Percentiles rank a stretch among this genome's conserved stretches.
Conservation (phyloP, 768 basidiomycete genomes). For the Psilocybe tampanensis region DNA sequence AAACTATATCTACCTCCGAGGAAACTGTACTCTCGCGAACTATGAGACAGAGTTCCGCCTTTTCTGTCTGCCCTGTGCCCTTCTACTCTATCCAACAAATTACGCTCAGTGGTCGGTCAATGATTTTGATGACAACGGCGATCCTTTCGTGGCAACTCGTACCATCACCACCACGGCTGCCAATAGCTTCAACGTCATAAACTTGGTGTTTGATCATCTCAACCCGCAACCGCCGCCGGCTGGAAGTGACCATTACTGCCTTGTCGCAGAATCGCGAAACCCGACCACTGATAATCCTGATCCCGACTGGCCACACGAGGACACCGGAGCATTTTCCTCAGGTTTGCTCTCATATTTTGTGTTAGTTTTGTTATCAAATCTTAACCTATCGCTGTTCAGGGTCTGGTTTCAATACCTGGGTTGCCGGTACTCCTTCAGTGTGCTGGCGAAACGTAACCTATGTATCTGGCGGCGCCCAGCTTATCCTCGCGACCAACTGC, state of each 20-base stretch:
- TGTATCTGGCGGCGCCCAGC: not conserved
- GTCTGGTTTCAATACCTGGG: not conserved
- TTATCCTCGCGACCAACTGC: not conserved
- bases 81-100: not conserved
- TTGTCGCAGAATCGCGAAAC: not conserved
- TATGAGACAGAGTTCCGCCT: not conserved
- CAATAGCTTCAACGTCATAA: not conserved
- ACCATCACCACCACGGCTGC: not conserved
- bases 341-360: not conserved
- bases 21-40: not conserved
- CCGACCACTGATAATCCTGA: not conserved
- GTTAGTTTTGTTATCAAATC: too few species aligned
- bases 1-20: not conserved
- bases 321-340: slow-evolving; percentile 1
- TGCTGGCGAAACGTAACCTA: not conserved
- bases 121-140: not conserved
- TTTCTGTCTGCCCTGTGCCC: not conserved
- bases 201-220: not conserved
- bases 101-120: not conserved
- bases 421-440: not conserved
- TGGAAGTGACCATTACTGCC: slow-evolving; percentile 1
- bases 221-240: not conserved
- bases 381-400: not conserved
- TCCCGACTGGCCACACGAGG: not conserved
- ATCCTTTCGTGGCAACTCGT: not conserved